Evolutionary conservation across 768 basidiomycete genomes (phyloP), one percentile per base, ranked within the genome.

Genomic region (Serendipita vermifera): DNA sequence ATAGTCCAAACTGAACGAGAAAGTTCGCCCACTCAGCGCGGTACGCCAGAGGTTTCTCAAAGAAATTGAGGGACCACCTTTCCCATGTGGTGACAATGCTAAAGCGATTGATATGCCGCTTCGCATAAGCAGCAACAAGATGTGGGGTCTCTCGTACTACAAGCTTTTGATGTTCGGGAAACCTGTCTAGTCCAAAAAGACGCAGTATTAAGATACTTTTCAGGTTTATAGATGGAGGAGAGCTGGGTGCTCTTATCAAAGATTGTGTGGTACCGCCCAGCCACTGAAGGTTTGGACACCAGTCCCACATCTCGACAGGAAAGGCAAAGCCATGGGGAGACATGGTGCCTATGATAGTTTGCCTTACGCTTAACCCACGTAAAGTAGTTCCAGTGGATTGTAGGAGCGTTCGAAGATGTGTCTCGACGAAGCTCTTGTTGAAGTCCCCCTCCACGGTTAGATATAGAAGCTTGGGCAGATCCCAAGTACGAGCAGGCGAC

Each of bases 1-100:
- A 51, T 11, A 51, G 46, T 4, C 46, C 46, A 51, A 51, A 51
- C 24, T 22, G 46, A 15, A 51, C 29, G 15, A 51, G 29, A 31
- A 51, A 51, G 27, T 51, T 51, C 5, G 32, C 17, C 46, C 46
- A 51, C 46, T 51, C 46, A 15, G 46, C 46, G 5, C 46, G 9
- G 32, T 20, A 31, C n/a, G 26, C 24, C 22, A 7, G 5, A 5
- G 46, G 46, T 51, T 51, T 51, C 9, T 51, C 24, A 31, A 22
- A 13, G 17, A 20, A 51, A 5, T 29, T 20, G 29, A 51, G 46
- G 9, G 32, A 22, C 9, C 26, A 51, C 22, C 46, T 4, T 15
- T 51, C 46, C 46, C 46, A 51, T 4, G 46, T 24, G n/a, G 15
- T 24, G n/a, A 15, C 24, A 31, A 51, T 22, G 9, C 32, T 22